Percentiles rank a stretch among this genome's conserved stretches.
phyloP scores from a whole-genome alignment of 164 flowering plant species.

The Tetrastigma voinierianum region DNA sequence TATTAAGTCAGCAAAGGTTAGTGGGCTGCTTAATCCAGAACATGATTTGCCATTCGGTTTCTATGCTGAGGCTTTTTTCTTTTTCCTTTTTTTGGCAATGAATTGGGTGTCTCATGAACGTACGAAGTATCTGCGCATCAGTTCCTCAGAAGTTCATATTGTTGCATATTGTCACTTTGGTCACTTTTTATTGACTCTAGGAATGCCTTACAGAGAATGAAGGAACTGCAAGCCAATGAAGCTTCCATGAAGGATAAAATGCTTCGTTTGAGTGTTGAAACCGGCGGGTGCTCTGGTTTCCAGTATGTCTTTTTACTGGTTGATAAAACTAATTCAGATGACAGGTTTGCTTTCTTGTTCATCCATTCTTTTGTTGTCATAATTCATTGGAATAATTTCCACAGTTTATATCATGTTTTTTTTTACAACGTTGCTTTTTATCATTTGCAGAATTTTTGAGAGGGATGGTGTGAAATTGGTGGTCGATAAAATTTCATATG shows the following conservation, averaged over 20 bases:
- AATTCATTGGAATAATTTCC: constrained; percentile 1
- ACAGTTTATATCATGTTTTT: neutral
- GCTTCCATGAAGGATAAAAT: constrained; percentile 39
- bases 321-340: constrained; percentile 63
- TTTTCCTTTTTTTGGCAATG: too few species aligned
- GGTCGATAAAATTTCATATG: constrained; percentile 81
- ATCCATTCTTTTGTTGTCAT: neutral
- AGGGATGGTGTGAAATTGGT: constrained; percentile 88
- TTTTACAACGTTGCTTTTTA: constrained; percentile 1
- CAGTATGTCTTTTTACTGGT: constrained; percentile 83
- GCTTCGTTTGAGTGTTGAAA: constrained; percentile 90
- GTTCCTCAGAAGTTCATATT: too few species aligned
- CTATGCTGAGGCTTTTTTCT: too few species aligned
- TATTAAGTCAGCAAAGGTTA: too few species aligned
- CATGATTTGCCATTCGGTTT: too few species aligned
- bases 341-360: constrained; percentile 50
- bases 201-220: constrained; percentile 68
- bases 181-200: constrained; percentile 2
- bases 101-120: too few species aligned
- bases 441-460: constrained; percentile 67
- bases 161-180: neutral
- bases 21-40: too few species aligned
- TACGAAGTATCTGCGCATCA: too few species aligned
- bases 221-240: constrained; percentile 73
- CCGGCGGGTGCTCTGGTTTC: constrained; percentile 99